Percentiles rank a stretch among this genome's conserved stretches.
These are phyloP conservation scores for Penicillium simplicissimum DNA, from an alignment of 495 filamentous ascomycete genomes.

Conservation along the genomic window DNA sequence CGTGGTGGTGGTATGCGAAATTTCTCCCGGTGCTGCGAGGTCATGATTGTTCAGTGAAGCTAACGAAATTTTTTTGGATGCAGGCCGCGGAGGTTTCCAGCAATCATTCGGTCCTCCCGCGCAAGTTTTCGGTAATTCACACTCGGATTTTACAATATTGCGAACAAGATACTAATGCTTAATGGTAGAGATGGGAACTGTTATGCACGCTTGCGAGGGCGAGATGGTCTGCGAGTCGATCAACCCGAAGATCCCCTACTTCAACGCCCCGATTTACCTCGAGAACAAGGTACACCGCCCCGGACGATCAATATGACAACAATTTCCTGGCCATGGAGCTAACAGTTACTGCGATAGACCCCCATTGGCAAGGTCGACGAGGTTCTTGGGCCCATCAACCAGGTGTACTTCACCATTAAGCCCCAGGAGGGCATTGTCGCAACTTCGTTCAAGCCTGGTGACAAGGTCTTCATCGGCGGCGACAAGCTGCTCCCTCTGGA, in stretches of 20 bases:
- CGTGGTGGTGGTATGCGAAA: conserved; percentile 45
- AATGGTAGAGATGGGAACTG: conserved; percentile 78
- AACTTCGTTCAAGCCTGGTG: conserved; percentile 88
- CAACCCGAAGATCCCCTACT: conserved; percentile 96
- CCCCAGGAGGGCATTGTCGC: conserved; percentile 94
- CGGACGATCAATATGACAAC: neutral
- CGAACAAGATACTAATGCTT: conserved; percentile 25
- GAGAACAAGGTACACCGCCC: conserved; percentile 80
- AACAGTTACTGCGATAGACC: conserved; percentile 39
- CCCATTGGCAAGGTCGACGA: conserved; percentile 61
- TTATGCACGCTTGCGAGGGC: conserved; percentile 92
- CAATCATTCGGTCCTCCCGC: conserved; percentile 66
- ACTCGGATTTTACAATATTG: conserved; percentile 2
- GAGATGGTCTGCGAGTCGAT: conserved; percentile 93
- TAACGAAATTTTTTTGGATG: conserved; percentile 44
- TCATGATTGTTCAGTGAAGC: conserved; percentile 17
- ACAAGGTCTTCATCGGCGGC: conserved; percentile 93
- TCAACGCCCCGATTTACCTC: conserved; percentile 97
- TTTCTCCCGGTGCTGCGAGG: neutral
- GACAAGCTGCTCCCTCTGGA: conserved; percentile 95
- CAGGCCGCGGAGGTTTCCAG: conserved; percentile 65
- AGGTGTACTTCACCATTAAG: conserved; percentile 98
- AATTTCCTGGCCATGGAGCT: conserved; percentile 15
- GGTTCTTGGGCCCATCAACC: conserved; percentile 88
- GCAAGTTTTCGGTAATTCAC: conserved; percentile 59